These are phyloP conservation scores for Jatropha podagrica DNA, from an alignment of 441 rosid species.

Conservation along the genomic window DNA sequence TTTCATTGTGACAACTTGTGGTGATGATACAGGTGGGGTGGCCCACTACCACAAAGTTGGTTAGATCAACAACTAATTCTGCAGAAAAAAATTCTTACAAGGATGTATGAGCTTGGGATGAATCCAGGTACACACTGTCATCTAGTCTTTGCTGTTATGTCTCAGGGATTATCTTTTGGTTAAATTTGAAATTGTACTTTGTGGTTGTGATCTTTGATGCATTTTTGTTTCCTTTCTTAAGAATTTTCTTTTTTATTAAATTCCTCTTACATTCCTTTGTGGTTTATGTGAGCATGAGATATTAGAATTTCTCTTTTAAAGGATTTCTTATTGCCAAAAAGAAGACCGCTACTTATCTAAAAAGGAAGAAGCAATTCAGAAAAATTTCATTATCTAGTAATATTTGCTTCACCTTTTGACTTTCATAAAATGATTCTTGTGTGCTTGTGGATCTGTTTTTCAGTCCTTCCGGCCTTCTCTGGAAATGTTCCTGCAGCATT, in stretches of 20 bases:
- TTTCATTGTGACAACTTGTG: slow-evolving; percentile 3
- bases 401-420: background rate
- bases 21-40: slow-evolving; percentile 59
- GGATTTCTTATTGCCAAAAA: background rate
- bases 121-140: slow-evolving; percentile 51
- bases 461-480: slow-evolving; percentile 80
- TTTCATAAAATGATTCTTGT: slow-evolving; percentile 2
- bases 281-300: background rate
- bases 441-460: slow-evolving; percentile 27
- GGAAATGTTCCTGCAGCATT: slow-evolving; percentile 70
- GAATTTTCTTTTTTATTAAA: background rate
- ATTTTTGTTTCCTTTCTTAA: background rate
- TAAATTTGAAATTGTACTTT: background rate
- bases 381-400: background rate
- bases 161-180: background rate
- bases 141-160: slow-evolving; percentile 6
- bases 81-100: slow-evolving; percentile 61
- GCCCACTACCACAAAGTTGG: slow-evolving; percentile 76
- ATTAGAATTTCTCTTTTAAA: background rate
- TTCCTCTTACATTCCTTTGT: background rate
- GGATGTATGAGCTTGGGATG: slow-evolving; percentile 79
- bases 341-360: too few relatives aligned
- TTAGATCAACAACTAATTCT: slow-evolving; percentile 52
- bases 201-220: background rate
- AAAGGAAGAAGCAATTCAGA: background rate